Percentiles rank a stretch among this genome's conserved stretches.
These are phyloP conservation scores for Eucalyptus globulus DNA, from an alignment of 345 rosid species.

Conservation along the genomic window DNA sequence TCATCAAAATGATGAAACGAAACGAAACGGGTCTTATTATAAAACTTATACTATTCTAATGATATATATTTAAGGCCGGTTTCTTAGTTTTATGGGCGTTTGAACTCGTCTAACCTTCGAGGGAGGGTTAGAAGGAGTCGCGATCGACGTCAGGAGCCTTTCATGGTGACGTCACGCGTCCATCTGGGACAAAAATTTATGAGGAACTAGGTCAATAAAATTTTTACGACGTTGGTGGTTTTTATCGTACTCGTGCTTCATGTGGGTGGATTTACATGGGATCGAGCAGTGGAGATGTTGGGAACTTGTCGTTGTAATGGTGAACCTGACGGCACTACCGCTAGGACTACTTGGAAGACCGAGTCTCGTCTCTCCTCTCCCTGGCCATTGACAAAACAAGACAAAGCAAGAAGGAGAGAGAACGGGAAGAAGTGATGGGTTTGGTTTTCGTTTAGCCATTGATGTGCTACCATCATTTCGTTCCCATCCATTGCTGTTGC, in stretches of 20 bases:
- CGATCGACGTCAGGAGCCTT: neutral
- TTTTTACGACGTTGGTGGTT: neutral
- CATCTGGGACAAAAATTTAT: neutral
- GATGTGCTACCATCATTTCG: neutral
- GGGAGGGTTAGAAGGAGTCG: neutral
- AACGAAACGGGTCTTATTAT: neutral
- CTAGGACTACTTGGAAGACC: neutral
- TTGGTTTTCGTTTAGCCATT: neutral
- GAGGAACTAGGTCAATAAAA: neutral
- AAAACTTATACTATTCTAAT: neutral
- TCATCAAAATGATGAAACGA: neutral
- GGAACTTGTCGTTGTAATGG: neutral
- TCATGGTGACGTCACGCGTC: neutral
- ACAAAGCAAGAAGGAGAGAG: neutral
- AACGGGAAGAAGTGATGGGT: neutral
- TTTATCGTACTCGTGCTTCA: neutral
- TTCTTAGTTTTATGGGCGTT: neutral
- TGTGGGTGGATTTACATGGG: neutral
- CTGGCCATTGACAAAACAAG: neutral
- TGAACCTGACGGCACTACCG: neutral
- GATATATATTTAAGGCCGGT: neutral
- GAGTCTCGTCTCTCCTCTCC: neutral
- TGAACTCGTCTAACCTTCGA: neutral
- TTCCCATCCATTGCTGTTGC: neutral
- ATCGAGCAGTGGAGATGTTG: neutral